Base-by-base conservation (phyloP, 78 protist species). In the Protostelium mycophagum region DNA sequence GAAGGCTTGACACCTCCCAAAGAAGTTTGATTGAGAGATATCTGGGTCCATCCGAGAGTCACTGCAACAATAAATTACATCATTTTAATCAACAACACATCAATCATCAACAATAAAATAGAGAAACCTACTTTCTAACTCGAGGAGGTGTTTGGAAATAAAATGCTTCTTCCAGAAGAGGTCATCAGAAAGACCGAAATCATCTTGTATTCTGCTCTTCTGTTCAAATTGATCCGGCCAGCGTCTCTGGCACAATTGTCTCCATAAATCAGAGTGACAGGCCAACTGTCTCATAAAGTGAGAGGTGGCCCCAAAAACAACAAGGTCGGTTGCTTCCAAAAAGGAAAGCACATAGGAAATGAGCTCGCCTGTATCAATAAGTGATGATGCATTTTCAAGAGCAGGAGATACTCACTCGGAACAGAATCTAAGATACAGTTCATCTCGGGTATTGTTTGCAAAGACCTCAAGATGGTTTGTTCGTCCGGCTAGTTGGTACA, bases 1-100 rank as follows among this genome's bases (percentile, higher is more conserved):
- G 88, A 73, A 84, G 94, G 94, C n/a, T 87, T 38, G 25, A 38
- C 16, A 51, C 73, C 16, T 1, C 36, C 94, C 94, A 89, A 38
- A 85, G 35, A 83, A 85, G 38, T 88, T 89, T 36, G 94, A 91
- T 16, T 51, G 73, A 51, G 73, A 16, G 73, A 51, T 5, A 51
- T 51, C 73, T 51, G 73, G 5, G 73, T 51, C 73, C 73, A 51
- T 5, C 31, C 5, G 5, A 51, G 16, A 25, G 73, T 51, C 31
- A 16, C 73, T 51, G 73, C 73, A 16, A 16, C n/a, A n/a, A n/a
- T n/a, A n/a, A n/a, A n/a, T n/a, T n/a, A n/a, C n/a, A n/a, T n/a
- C n/a, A n/a, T n/a, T n/a, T n/a, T n/a, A n/a, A n/a, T n/a, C n/a
- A n/a, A n/a, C n/a, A n/a, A 51, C 31, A 51, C 16, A 16, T 51